Evolutionary conservation across 2,329 filamentous ascomycete species (phyloP).

Genomic region (Arthrobotrys pseudoclavata): DNA sequence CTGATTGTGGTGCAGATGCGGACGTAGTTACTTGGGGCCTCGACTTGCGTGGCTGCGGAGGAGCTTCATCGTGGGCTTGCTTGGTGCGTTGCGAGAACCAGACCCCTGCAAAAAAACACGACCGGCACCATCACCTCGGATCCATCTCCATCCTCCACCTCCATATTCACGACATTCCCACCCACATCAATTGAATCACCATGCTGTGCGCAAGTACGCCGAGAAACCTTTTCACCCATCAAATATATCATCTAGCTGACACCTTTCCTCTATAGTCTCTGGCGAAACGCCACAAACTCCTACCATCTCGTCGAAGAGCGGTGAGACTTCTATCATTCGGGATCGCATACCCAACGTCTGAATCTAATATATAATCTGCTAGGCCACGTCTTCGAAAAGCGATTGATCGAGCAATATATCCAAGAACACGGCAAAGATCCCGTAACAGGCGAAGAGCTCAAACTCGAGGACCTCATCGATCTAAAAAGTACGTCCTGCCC

Average conservation of each 20-base stretch:
- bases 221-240: background rate
- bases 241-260: constrained; percentile 5
- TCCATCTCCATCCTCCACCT: constrained; percentile 32
- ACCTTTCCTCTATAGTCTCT: constrained; percentile 75
- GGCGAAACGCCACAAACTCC: constrained; percentile 96
- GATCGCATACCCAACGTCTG: constrained; percentile 70
- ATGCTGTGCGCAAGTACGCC: constrained; percentile 59
- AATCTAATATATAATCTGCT: constrained; percentile 64
- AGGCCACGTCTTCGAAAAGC: constrained; percentile 83
- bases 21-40: too few relatives aligned
- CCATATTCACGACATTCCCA: constrained; percentile 25
- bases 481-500: constrained; percentile 74
- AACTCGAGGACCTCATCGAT: constrained; percentile 85
- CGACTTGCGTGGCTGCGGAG: too few relatives aligned
- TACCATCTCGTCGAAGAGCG: constrained; percentile 93
- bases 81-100: constrained; percentile 29
- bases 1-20: too few relatives aligned
- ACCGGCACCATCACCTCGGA: constrained; percentile 43
- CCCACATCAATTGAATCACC: constrained; percentile 42
- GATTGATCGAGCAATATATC: constrained; percentile 94
- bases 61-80: constrained; percentile 9
- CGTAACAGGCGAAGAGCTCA: constrained; percentile 85
- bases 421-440: constrained; percentile 93
- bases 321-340: constrained; percentile 65
- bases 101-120: constrained; percentile 57